Percentiles rank a stretch among this genome's conserved stretches.
These are phyloP conservation scores for Hygrocybe punicea DNA, from an alignment of 768 basidiomycete genomes.

Conservation along the genomic window DNA sequence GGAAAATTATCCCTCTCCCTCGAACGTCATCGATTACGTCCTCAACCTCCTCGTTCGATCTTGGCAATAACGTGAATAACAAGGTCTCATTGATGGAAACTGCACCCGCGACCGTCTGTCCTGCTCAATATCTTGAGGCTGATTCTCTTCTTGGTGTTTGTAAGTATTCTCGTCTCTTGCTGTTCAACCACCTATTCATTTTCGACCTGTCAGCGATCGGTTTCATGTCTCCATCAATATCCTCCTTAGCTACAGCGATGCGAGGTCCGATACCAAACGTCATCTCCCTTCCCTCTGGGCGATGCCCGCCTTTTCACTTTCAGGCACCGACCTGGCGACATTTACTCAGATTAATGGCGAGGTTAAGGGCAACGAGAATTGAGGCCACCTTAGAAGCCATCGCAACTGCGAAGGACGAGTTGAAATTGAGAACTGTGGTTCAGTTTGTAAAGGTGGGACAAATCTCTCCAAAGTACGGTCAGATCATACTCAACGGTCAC, in stretches of 20 bases:
- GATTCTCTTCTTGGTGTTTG: constrained; percentile 60
- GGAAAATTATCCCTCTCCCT: too few relatives aligned
- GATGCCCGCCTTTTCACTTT: constrained; percentile 64
- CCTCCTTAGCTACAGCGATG: constrained; percentile 46
- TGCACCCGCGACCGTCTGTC: constrained; percentile 11
- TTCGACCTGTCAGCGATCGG: constrained; percentile 60
- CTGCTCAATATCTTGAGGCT: constrained; percentile 54
- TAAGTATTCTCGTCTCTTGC: constrained; percentile 38
- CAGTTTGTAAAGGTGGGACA: constrained; percentile 70
- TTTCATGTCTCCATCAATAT: constrained; percentile 57
- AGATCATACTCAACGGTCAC: not conserved
- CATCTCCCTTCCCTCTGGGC: constrained; percentile 69
- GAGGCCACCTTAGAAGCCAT: constrained; percentile 70
- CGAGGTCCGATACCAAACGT: constrained; percentile 60
- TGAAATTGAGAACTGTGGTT: constrained; percentile 67
- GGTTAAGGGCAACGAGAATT: constrained; percentile 63
- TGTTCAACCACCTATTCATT: constrained; percentile 2
- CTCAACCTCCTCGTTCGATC: not conserved
- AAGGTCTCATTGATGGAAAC: constrained; percentile 11
- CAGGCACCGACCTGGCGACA: constrained; percentile 74
- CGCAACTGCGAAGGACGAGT: constrained; percentile 50
- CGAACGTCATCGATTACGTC: too few relatives aligned
- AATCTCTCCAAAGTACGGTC: not conserved
- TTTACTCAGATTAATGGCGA: constrained; percentile 70
- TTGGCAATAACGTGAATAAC: not conserved